phyloP scores from a whole-genome alignment of 352 stramenopile genomes.

The Phytopythium delawarense region DNA sequence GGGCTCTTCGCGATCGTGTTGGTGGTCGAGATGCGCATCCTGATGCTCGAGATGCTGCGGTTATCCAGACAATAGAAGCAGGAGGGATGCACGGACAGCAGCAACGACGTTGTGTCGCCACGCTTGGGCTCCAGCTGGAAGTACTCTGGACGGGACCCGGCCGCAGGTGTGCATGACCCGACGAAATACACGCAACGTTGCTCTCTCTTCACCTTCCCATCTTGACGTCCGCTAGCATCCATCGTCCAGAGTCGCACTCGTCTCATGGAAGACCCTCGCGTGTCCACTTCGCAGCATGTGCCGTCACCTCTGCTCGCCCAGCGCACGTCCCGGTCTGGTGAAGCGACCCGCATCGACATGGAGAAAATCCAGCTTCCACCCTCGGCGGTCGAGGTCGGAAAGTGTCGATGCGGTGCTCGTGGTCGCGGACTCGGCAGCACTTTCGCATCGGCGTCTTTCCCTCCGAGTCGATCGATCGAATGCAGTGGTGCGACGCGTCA shows the following conservation, averaged over 20 bases:
- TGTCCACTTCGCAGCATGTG: neutral
- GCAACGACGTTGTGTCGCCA: neutral
- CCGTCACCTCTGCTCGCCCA: neutral
- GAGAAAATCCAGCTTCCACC: neutral
- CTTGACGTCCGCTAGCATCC: neutral
- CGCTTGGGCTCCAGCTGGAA: neutral
- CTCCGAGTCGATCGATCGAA: neutral
- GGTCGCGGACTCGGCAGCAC: neutral
- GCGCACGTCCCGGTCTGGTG: neutral
- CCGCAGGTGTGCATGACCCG: neutral
- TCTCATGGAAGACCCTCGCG: neutral
- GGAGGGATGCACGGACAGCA: neutral
- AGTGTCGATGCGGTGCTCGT: neutral
- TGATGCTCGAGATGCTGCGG: conserved; percentile 49
- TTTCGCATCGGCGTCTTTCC: neutral
- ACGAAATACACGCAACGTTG: neutral
- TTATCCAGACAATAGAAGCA: conserved; percentile 5
- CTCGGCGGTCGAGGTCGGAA: neutral
- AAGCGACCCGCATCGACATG: neutral
- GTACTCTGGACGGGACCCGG: neutral
- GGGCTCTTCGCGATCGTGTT: conserved; percentile 33
- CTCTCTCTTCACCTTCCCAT: neutral
- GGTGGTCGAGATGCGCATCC: conserved; percentile 42
- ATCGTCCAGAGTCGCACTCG: neutral
- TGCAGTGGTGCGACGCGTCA: neutral